Evolutionary conservation across 352 stramenopile species (phyloP).

Genomic region (Thalassiosira mediterranea): DNA sequence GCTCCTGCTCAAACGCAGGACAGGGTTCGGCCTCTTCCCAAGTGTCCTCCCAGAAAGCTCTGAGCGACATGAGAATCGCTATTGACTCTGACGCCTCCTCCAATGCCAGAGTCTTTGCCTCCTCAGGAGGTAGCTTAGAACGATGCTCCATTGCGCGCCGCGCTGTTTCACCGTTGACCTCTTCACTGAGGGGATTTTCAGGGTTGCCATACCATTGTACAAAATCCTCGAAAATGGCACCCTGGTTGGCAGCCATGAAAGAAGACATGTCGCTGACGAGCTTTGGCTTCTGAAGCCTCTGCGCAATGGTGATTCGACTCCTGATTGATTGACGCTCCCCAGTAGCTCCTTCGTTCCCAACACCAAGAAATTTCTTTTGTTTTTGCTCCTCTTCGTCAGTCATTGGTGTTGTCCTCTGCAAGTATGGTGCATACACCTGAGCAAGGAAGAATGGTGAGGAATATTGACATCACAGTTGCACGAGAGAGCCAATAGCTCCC

Average conservation of each 20-base stretch:
- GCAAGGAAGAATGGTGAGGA: conserved; percentile 5
- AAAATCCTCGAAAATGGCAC: conserved; percentile 76
- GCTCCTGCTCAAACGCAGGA: conserved; percentile 73
- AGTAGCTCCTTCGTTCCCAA: conserved; percentile 17
- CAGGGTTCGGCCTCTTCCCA: conserved; percentile 68
- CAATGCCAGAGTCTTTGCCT: conserved; percentile 40
- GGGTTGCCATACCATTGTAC: conserved; percentile 80
- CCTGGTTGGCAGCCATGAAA: conserved; percentile 82
- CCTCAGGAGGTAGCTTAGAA: conserved; percentile 30
- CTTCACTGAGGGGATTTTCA: conserved; percentile 67
- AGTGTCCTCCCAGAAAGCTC: conserved; percentile 76
- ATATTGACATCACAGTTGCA: no score
- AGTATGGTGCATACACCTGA: conserved; percentile 81
- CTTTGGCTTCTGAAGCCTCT: conserved; percentile 76
- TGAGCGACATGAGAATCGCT: conserved; percentile 58
- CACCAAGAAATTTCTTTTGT: conserved; percentile 38
- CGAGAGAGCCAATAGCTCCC: no score
- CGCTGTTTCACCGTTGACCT: conserved; percentile 55
- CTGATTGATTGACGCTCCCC: conserved; percentile 46
- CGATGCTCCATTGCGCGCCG: conserved; percentile 20
- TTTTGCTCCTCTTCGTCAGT: conserved; percentile 72
- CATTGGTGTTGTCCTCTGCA: conserved; percentile 71
- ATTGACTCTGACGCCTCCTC: conserved; percentile 71
- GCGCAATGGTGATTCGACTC: conserved; percentile 63
- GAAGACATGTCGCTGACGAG: conserved; percentile 78